These are phyloP conservation scores for Geranium rotundifolium DNA, from an alignment of 345 rosid genomes.

Conservation along the genomic window DNA sequence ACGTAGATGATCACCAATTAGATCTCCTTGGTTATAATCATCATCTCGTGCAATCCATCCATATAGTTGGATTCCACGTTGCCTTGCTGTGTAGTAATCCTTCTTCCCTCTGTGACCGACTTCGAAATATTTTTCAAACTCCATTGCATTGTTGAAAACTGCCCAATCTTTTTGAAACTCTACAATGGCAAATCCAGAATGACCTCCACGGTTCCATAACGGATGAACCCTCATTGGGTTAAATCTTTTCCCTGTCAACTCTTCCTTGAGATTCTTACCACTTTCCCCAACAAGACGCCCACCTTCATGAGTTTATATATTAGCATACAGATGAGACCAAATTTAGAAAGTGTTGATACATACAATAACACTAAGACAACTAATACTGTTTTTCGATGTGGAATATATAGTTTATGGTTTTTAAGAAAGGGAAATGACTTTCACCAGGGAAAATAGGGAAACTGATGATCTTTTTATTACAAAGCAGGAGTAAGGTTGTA, in stretches of 20 bases:
- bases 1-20: conserved; percentile 34
- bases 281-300: conserved; percentile 48
- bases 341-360: no score
- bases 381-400: neutral
- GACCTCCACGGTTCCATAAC: conserved; percentile 42
- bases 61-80: conserved; percentile 26
- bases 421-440: no score
- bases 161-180: conserved; percentile 48
- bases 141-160: conserved; percentile 46
- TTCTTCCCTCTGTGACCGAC: conserved; percentile 31
- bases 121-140: conserved; percentile 40
- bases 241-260: conserved; percentile 38
- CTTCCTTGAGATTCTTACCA: conserved; percentile 41
- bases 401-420: no score
- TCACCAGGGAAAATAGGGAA: neutral
- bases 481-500: neutral
- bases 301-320: conserved; percentile 29
- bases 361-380: no score
- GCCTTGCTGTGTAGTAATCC: conserved; percentile 22
- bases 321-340: no score
- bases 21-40: conserved; percentile 24
- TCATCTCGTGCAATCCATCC: conserved; percentile 68
- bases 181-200: conserved; percentile 56
- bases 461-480: neutral
- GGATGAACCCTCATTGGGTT: conserved; percentile 52